Evolutionary conservation across 2,329 filamentous ascomycete species (phyloP).

Genomic region (Exophiala aquamarina): DNA sequence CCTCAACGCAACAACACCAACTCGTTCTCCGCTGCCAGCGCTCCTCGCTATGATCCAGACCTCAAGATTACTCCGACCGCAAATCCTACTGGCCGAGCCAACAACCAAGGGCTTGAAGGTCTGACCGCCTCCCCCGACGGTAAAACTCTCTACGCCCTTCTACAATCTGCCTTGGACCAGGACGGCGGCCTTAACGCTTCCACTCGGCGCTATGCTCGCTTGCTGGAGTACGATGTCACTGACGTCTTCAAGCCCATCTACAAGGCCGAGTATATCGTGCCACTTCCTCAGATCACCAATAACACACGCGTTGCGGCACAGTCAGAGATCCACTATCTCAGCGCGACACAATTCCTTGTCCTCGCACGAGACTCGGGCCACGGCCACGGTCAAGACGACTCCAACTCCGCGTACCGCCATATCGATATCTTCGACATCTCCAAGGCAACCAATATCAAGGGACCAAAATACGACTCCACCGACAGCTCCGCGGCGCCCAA

Average conservation of each 20-base stretch:
- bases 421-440: conserved; percentile 68
- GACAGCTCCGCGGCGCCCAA: conserved; percentile 48
- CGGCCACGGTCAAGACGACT: conserved; percentile 57
- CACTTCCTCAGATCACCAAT: conserved; percentile 60
- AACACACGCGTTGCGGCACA: conserved; percentile 61
- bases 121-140: conserved; percentile 64
- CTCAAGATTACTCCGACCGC: conserved; percentile 54
- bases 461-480: conserved; percentile 37
- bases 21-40: conserved; percentile 64
- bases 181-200: conserved; percentile 59
- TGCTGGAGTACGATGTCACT: conserved; percentile 65
- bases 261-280: conserved; percentile 64
- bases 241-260: conserved; percentile 44
- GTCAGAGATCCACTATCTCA: conserved; percentile 67
- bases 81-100: conserved; percentile 62
- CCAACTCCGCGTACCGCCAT: conserved; percentile 63
- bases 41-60: conserved; percentile 59
- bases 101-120: conserved; percentile 76
- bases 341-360: conserved; percentile 64
- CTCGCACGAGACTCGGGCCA: conserved; percentile 63
- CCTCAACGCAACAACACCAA: conserved; percentile 62
- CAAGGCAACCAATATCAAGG: conserved; percentile 61
- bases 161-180: conserved; percentile 66
- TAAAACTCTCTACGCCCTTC: conserved; percentile 62
- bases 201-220: conserved; percentile 57